phyloP scores from a whole-genome alignment of 2,329 filamentous ascomycete species.

The Didymella pinodella region DNA sequence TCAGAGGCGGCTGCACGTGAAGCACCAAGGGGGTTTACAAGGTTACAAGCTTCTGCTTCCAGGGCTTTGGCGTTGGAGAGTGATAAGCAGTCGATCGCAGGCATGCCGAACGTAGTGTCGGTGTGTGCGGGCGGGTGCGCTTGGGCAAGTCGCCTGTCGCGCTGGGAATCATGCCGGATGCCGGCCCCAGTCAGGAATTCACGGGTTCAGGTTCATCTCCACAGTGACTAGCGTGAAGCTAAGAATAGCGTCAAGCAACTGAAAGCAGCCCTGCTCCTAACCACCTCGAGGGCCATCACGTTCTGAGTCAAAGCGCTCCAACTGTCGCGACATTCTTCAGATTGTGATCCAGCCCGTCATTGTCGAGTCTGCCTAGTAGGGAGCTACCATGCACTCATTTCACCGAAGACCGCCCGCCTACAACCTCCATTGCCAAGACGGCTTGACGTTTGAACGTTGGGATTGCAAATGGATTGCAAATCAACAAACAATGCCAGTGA shows the following conservation, averaged over 20 bases:
- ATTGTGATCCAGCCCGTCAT: conserved; percentile 11
- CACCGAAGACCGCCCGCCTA: conserved; percentile 26
- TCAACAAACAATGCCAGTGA: conserved; percentile 17
- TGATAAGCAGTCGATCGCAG: conserved; percentile 38
- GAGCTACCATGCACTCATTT: conserved; percentile 10
- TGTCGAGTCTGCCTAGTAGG: conserved; percentile 14
- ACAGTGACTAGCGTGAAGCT: conserved; percentile 10
- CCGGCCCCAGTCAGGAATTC: conserved; percentile 14
- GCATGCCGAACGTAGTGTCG: conserved; percentile 29
- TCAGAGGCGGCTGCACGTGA: conserved; percentile 38
- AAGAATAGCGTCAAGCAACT: conserved; percentile 17
- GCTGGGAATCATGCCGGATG: conserved; percentile 23
- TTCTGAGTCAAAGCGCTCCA: conserved; percentile 22
- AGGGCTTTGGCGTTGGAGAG: conserved; percentile 32
- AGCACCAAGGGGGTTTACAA: conserved; percentile 20
- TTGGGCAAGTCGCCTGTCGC: conserved; percentile 24
- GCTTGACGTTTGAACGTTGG: conserved; percentile 19
- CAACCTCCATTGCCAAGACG: conserved; percentile 16
- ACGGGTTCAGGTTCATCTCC: conserved; percentile 10
- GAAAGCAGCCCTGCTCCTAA: conserved; percentile 24
- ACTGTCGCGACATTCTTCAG: conserved; percentile 18
- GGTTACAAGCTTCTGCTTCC: conserved; percentile 23
- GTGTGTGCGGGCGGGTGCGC: conserved; percentile 22
- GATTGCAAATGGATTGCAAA: conserved; percentile 27
- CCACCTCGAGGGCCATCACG: conserved; percentile 12